Base-by-base conservation (phyloP, 2,329 filamentous ascomycete species). In the Colletotrichum costaricense region DNA sequence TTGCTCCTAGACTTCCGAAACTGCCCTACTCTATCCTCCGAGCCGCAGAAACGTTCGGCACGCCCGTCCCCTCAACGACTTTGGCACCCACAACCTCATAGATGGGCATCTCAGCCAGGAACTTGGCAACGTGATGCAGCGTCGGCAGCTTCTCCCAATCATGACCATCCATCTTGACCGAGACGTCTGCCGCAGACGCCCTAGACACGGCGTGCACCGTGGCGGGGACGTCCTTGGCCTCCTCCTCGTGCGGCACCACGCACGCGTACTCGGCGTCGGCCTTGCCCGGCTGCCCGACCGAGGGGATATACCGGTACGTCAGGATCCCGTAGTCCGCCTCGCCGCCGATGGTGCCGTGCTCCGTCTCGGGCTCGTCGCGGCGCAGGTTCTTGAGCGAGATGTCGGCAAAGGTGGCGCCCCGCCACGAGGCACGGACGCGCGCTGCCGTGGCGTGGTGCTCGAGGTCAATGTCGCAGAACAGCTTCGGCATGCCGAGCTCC, bases 401-500 rank as follows among this genome's bases (percentile, higher is more conserved):
- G 33, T 83, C 78, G 1, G 82, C 80, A 78, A 84, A 87, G 6
- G 79, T 77, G n/a, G 82, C 79, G 0, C 84, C 84, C 68, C 84
- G 76, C 85, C 85, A 87, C 63, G 81, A 80, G 2, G 84, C 83
- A 11, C 78, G 80, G 30, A 88, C 75, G 5, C 72, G 83, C 82
- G 35, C 80, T 77, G 19, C 74, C 76, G 63, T 74, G n/a, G 63
- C 62, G 26, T 80, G 78, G 55, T 80, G 78, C 33, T 83, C 75
- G 16, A 89, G 75, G 30, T 89, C 84, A 11, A 91, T 83, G 0
- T 85, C 81, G n/a, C 86, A 85, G 74, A 84, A 90, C 0, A 91
- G 74, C 79, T 91, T 92, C 0, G 89, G 89, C 85, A 91, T 89
- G 0, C 90, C 90, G 0, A 92, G 82, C 75, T 92, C 90, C 59